These are phyloP conservation scores for Clausena lansium DNA, from an alignment of 345 rosid genomes.

Conservation along the genomic window DNA sequence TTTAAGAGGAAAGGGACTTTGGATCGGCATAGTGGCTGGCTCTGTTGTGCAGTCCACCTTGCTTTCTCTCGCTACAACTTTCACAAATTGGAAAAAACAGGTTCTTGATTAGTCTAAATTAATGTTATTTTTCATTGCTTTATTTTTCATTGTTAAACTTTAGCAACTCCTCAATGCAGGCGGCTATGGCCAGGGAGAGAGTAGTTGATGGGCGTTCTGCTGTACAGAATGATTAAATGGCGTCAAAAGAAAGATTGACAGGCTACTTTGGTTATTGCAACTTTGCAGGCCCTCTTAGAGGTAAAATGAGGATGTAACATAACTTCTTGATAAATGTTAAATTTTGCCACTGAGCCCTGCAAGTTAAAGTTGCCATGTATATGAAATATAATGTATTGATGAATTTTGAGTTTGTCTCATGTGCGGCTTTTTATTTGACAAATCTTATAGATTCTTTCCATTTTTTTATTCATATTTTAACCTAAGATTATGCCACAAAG, in stretches of 20 bases:
- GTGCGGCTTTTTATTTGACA: too few relatives aligned
- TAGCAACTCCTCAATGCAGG: slow-evolving; percentile 11
- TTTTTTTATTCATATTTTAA: too few relatives aligned
- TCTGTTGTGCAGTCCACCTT: slow-evolving; percentile 27
- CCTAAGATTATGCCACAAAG: too few relatives aligned
- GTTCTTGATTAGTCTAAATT: slow-evolving; percentile 12
- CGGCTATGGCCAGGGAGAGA: slow-evolving; percentile 19
- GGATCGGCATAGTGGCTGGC: slow-evolving; percentile 40
- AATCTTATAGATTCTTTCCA: too few relatives aligned
- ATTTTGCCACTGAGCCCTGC: not conserved
- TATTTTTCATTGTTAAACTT: not conserved
- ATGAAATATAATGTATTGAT: too few relatives aligned
- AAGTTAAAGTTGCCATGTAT: too few relatives aligned
- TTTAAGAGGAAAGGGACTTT: slow-evolving; percentile 38
- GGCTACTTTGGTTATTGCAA: not conserved
- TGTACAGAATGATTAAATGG: not conserved
- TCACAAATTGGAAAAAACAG: slow-evolving; percentile 40
- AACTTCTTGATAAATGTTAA: not conserved
- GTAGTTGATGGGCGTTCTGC: not conserved
- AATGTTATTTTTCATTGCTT: not conserved
- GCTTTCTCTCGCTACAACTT: slow-evolving; percentile 18
- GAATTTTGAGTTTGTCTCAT: too few relatives aligned
- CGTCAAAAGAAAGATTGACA: not conserved
- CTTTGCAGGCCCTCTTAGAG: not conserved
- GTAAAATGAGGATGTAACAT: not conserved